These are phyloP conservation scores for Bruguiera sexangula DNA, from an alignment of 345 rosid genomes.

Conservation along the genomic window DNA sequence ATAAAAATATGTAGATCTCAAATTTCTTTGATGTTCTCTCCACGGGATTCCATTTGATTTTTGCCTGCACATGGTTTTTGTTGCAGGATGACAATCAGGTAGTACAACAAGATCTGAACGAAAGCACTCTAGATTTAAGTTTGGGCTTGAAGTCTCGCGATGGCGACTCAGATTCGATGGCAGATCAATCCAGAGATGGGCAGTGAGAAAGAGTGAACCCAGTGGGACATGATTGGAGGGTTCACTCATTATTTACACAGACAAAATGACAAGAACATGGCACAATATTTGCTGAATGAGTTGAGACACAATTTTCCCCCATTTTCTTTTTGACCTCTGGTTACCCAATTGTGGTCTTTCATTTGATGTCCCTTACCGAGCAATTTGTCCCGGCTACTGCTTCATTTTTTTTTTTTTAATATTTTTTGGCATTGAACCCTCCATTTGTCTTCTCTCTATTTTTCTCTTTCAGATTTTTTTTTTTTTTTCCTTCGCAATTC, in stretches of 20 bases:
- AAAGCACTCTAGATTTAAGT: constrained; percentile 75
- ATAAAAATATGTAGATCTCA: too few relatives aligned
- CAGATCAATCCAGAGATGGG: constrained; percentile 25
- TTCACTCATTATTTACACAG: constrained; percentile 7
- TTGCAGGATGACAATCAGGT: constrained; percentile 49
- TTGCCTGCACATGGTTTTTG: constrained; percentile 19
- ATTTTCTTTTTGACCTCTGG: constrained; percentile 1
- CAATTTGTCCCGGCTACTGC: constrained; percentile 19
- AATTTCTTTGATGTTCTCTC: not conserved
- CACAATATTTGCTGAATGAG: constrained; percentile 4
- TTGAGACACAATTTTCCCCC: constrained; percentile 26
- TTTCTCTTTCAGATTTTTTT: not conserved
- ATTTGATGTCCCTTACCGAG: constrained; percentile 18
- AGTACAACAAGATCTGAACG: constrained; percentile 85
- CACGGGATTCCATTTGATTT: constrained; percentile 11
- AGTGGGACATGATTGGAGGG: constrained; percentile 10
- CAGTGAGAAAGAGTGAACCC: constrained; percentile 26
- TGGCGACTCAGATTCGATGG: constrained; percentile 35
- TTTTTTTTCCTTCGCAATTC: not conserved
- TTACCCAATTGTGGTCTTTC: constrained; percentile 9
- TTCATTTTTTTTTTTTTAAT: not conserved
- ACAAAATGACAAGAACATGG: constrained; percentile 15
- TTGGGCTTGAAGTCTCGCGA: constrained; percentile 58
- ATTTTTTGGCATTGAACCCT: constrained; percentile 13
- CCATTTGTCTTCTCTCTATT: not conserved